phyloP scores from a whole-genome alignment of 345 rosid species.

The Tarenaya hassleriana region DNA sequence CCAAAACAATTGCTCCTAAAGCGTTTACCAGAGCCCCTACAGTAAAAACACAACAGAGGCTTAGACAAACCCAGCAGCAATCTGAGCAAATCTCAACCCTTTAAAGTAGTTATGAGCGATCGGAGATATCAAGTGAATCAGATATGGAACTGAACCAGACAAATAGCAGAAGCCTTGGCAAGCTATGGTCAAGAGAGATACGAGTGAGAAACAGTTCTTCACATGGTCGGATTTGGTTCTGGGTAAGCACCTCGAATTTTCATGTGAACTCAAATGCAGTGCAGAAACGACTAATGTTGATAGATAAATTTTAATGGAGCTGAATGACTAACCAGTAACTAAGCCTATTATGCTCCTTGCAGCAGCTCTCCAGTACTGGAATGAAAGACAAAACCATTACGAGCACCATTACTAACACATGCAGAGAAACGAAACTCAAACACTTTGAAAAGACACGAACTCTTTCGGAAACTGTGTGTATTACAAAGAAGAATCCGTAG shows the following conservation, averaged over 20 bases:
- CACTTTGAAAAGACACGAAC: no score
- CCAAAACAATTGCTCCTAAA: constrained; percentile 74
- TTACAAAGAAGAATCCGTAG: no score
- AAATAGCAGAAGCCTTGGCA: no score
- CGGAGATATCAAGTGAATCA: no score
- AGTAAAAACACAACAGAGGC: constrained; percentile 12
- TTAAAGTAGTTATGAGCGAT: neutral
- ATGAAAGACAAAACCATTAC: constrained; percentile 16
- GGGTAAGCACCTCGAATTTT: neutral
- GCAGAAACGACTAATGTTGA: neutral
- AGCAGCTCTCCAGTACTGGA: constrained; percentile 61
- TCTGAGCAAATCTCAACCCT: neutral
- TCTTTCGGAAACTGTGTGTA: no score
- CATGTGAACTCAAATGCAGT: constrained; percentile 2
- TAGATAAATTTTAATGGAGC: neutral
- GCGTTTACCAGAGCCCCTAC: constrained; percentile 70
- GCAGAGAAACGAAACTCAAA: no score
- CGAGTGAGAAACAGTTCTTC: neutral
- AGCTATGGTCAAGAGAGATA: no score
- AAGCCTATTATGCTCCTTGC: constrained; percentile 57
- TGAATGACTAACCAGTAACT: constrained; percentile 51
- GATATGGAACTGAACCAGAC: no score
- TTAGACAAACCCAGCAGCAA: constrained; percentile 2
- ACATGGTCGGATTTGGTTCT: neutral
- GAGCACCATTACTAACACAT: neutral